Evolutionary conservation across 1,139 yeast genomes (phyloP).

Genomic region (Candida albicans): DNA sequence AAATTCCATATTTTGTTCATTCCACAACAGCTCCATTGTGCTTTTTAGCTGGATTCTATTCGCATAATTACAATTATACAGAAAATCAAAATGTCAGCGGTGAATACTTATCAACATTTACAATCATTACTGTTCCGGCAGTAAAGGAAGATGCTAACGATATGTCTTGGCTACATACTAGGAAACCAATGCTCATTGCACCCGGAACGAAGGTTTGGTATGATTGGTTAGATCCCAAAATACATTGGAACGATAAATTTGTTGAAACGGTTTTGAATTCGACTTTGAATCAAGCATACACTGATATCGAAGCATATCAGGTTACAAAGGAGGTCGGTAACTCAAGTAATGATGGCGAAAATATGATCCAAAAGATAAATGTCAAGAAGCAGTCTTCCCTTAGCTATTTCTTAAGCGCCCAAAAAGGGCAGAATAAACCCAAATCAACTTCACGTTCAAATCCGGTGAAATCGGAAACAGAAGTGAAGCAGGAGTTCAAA

Average conservation of each 20-base stretch:
- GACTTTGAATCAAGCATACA: slow-evolving; percentile 39
- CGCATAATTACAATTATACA: slow-evolving; percentile 41
- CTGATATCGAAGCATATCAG: slow-evolving; percentile 47
- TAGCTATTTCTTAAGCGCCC: slow-evolving; percentile 26
- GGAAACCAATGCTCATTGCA: slow-evolving; percentile 73
- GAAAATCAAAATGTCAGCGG: slow-evolving; percentile 24
- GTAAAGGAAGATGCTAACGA: slow-evolving; percentile 43
- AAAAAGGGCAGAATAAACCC: slow-evolving; percentile 7
- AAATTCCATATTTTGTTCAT: slow-evolving; percentile 65
- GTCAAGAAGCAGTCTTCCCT: slow-evolving; percentile 26
- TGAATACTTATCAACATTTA: slow-evolving; percentile 51
- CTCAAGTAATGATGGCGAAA: slow-evolving; percentile 47
- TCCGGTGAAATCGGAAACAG: neutral
- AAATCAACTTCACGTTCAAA: neutral
- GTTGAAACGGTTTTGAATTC: slow-evolving; percentile 40
- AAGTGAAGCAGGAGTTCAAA: slow-evolving; percentile 1
- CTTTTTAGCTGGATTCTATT: slow-evolving; percentile 72
- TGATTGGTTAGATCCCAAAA: slow-evolving; percentile 58
- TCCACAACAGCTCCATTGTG: slow-evolving; percentile 52
- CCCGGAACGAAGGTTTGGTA: slow-evolving; percentile 59
- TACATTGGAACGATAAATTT: slow-evolving; percentile 36
- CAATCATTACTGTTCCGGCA: slow-evolving; percentile 76
- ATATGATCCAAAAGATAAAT: slow-evolving; percentile 33
- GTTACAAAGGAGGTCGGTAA: slow-evolving; percentile 71
- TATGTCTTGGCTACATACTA: slow-evolving; percentile 66